phyloP scores from a whole-genome alignment of 257 asterid genomes.

The Nicotiana sylvestris region DNA sequence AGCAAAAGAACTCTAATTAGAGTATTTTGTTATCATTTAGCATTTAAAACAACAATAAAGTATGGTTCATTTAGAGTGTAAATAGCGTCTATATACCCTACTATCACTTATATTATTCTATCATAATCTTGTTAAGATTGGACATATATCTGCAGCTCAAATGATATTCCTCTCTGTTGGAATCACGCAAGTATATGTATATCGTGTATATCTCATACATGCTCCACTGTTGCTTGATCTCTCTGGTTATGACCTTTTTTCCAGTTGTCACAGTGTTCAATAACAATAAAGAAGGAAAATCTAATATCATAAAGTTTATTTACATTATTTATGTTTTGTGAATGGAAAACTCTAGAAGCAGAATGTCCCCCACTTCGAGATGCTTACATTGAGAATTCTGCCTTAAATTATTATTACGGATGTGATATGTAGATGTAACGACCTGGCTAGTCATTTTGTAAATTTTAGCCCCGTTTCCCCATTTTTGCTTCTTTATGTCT shows the following conservation, averaged over 20 bases:
- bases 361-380: conserved; percentile 6
- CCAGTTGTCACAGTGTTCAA: neutral
- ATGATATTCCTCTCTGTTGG: conserved; percentile 11
- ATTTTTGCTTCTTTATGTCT: no score
- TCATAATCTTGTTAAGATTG: no score
- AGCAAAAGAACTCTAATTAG: no score
- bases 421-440: no score
- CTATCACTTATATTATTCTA: neutral
- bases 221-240: neutral
- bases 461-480: no score
- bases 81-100: no score
- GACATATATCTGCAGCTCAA: neutral
- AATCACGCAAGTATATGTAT: neutral
- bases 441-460: no score
- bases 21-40: no score
- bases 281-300: neutral
- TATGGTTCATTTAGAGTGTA: no score
- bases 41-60: no score
- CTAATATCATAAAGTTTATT: neutral
- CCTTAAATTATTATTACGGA: no score
- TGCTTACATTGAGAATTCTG: neutral
- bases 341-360: conserved; percentile 2
- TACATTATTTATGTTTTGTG: neutral
- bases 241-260: neutral
- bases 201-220: neutral